Evolutionary conservation across 2,329 filamentous ascomycete species (phyloP).

Genomic region (Pyrenophora graminea): DNA sequence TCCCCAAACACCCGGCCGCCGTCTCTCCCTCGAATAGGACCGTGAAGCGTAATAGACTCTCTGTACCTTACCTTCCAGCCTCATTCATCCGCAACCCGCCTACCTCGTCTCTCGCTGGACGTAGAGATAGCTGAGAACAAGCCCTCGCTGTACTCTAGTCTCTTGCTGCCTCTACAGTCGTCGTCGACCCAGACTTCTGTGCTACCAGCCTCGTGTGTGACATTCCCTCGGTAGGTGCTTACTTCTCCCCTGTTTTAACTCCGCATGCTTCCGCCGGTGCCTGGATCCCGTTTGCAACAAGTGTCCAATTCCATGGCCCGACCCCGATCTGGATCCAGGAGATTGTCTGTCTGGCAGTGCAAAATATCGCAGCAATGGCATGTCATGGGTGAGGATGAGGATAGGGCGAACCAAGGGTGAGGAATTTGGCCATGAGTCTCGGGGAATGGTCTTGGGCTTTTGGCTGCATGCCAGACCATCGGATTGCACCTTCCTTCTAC

Average conservation of each 20-base stretch:
- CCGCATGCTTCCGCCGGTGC: not conserved
- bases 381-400: not conserved
- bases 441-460: slow-evolving; percentile 12
- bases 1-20: slow-evolving; percentile 40
- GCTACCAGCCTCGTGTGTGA: slow-evolving; percentile 37
- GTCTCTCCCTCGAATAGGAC: slow-evolving; percentile 42
- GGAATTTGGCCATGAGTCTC: not conserved
- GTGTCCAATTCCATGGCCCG: too few relatives aligned
- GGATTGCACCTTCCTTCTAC: slow-evolving; percentile 14
- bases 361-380: not conserved
- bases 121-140: slow-evolving; percentile 33
- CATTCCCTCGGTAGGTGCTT: slow-evolving; percentile 32
- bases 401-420: not conserved
- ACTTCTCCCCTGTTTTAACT: slow-evolving; percentile 17
- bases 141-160: slow-evolving; percentile 33
- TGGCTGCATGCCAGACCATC: slow-evolving; percentile 9
- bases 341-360: not conserved
- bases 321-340: not conserved
- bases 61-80: slow-evolving; percentile 38
- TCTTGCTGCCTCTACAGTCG: slow-evolving; percentile 50
- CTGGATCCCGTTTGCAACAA: not conserved
- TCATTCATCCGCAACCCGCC: slow-evolving; percentile 24
- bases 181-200: slow-evolving; percentile 27
- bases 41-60: slow-evolving; percentile 37
- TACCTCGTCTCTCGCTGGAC: slow-evolving; percentile 36